Percentiles rank a stretch among this genome's conserved stretches.
Conservation (phyloP, 106 monocot species). For the Dendrobium huoshanense region DNA sequence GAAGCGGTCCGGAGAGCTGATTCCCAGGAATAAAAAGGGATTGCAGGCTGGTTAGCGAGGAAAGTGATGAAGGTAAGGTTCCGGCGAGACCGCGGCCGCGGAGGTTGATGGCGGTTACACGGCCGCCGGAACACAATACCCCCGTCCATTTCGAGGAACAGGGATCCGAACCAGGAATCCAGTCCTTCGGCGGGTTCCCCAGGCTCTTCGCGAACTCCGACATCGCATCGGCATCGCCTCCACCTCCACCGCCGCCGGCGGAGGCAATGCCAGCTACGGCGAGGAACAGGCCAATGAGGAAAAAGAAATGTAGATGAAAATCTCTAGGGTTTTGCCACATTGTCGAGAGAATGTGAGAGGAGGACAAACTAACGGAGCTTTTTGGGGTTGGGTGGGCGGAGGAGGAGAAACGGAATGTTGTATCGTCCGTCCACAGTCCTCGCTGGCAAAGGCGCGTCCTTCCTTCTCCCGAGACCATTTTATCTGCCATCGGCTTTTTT, state of each 20-base stretch:
- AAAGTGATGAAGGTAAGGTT: conserved; percentile 31
- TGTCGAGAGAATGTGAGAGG: neutral
- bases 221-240: conserved; percentile 8
- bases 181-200: neutral
- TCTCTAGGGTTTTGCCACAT: neutral
- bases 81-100: conserved; percentile 20
- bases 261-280: conserved; percentile 1
- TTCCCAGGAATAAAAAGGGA: conserved; percentile 51
- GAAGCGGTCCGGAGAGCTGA: conserved; percentile 39
- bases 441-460: conserved; percentile 7
- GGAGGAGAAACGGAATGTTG: neutral
- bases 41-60: conserved; percentile 32
- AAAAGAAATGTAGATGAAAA: neutral
- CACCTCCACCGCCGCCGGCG: neutral
- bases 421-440: neutral
- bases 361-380: neutral
- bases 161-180: conserved; percentile 9
- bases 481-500: neutral
- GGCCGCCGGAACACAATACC: conserved; percentile 43
- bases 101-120: conserved; percentile 47
- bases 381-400: neutral
- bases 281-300: neutral
- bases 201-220: conserved; percentile 4
- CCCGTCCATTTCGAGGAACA: conserved; percentile 33
- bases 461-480: neutral